Conservation (phyloP, 208 protist genomes). For the Leishmania arabica region DNA sequence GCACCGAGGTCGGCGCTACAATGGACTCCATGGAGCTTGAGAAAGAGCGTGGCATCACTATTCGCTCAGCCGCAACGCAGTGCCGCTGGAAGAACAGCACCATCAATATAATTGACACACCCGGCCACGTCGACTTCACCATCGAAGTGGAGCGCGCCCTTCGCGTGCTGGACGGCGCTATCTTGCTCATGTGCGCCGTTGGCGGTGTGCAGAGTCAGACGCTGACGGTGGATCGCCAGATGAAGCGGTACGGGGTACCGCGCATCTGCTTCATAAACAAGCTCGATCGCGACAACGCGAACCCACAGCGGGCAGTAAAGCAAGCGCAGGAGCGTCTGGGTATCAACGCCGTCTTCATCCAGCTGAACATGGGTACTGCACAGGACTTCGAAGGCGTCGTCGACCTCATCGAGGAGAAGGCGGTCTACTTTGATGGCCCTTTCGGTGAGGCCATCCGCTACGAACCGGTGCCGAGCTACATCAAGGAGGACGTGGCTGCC, state of each 20-base stretch:
- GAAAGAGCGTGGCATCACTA: constrained; percentile 99
- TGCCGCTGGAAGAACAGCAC: constrained; percentile 94
- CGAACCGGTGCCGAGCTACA: constrained; percentile 81
- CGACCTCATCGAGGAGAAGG: constrained; percentile 94
- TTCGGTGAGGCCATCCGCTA: constrained; percentile 90
- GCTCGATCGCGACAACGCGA: constrained; percentile 95
- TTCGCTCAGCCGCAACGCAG: constrained; percentile 98
- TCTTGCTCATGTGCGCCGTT: constrained; percentile 97
- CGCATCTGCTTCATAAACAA: constrained; percentile 99
- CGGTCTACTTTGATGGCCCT: constrained; percentile 94
- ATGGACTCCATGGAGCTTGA: constrained; percentile 99
- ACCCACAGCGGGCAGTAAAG: constrained; percentile 79
- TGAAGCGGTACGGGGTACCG: constrained; percentile 98
- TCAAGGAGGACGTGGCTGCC: constrained; percentile 72
- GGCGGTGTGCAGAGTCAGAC: constrained; percentile 98
- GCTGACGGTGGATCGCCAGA: constrained; percentile 99
- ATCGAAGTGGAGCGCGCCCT: constrained; percentile 99
- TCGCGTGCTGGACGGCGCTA: constrained; percentile 98
- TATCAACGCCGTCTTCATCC: constrained; percentile 95
- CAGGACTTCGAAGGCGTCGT: constrained; percentile 96
- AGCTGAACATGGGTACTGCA: constrained; percentile 97
- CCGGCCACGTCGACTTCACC: constrained; percentile 99
- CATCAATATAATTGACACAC: constrained; percentile 99
- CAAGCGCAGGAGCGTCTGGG: constrained; percentile 93
- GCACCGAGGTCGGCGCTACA: constrained; percentile 98